A percentile compares a stretch with the other conserved stretches of the same genome.
phyloP scores from a whole-genome alignment of 2,329 filamentous ascomycete genomes.

The Fusarium burgessii region DNA sequence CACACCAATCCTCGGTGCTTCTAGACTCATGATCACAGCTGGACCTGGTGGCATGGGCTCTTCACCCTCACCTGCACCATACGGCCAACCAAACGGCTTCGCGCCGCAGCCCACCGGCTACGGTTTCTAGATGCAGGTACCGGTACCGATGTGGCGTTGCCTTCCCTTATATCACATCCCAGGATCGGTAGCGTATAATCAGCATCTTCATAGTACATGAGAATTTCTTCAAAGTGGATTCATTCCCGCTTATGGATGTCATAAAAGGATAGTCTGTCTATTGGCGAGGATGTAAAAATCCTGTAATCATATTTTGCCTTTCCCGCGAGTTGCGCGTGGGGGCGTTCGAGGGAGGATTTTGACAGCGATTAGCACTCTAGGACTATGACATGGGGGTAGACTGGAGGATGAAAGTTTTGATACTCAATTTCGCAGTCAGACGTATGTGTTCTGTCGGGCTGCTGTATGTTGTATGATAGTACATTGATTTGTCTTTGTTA shows the following conservation, averaged over 20 bases:
- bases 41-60: slow-evolving; percentile 70
- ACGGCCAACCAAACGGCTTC: slow-evolving; percentile 85
- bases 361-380: slow-evolving; percentile 42
- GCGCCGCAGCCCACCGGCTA: slow-evolving; percentile 89
- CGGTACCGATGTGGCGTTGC: slow-evolving; percentile 48
- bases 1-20: slow-evolving; percentile 90
- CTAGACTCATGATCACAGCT: slow-evolving; percentile 94
- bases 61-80: slow-evolving; percentile 73
- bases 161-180: slow-evolving; percentile 28
- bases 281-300: slow-evolving; percentile 43
- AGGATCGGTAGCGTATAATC: slow-evolving; percentile 14
- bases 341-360: slow-evolving; percentile 37
- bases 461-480: slow-evolving; percentile 51
- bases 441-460: slow-evolving; percentile 16
- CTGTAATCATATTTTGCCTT: slow-evolving; percentile 48
- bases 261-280: slow-evolving; percentile 41
- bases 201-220: slow-evolving; percentile 12
- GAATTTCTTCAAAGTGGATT: slow-evolving; percentile 9
- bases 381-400: slow-evolving; percentile 37
- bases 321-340: slow-evolving; percentile 31
- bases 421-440: slow-evolving; percentile 40
- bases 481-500: slow-evolving; percentile 46
- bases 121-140: slow-evolving; percentile 63
- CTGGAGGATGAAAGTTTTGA: slow-evolving; percentile 45
- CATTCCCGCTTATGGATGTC: slow-evolving; percentile 2